Percentiles rank a stretch among this genome's conserved stretches.
Evolutionary conservation across 495 filamentous ascomycete genomes (phyloP).

Genomic region (Parathielavia appendiculata): DNA sequence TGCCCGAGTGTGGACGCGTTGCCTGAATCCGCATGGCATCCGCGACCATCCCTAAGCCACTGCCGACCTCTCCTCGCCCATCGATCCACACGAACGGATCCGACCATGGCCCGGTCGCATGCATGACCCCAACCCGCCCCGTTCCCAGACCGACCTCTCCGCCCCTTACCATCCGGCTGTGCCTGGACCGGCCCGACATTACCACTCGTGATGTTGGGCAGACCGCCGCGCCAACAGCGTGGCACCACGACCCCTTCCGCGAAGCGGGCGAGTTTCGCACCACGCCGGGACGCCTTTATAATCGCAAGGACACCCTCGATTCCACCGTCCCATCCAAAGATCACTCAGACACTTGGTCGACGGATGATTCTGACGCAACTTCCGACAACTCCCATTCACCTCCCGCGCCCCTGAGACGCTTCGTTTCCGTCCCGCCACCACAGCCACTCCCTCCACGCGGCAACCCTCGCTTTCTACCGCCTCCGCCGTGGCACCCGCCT

Average conservation of each 20-base stretch:
- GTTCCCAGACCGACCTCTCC: slow-evolving; percentile 4
- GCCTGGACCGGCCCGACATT: neutral
- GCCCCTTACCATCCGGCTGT: neutral
- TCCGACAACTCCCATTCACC: slow-evolving; percentile 4
- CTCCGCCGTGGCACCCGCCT: slow-evolving; percentile 3
- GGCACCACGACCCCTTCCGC: neutral
- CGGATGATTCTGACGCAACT: neutral
- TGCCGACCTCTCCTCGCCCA: neutral
- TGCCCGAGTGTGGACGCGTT: slow-evolving; percentile 9
- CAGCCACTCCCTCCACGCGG: slow-evolving; percentile 6
- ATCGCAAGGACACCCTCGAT: slow-evolving; percentile 1
- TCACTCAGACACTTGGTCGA: neutral
- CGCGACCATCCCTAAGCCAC: neutral
- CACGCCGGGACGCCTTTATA: neutral
- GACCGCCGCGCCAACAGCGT: neutral
- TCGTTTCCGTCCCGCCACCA: neutral
- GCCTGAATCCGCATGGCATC: slow-evolving; percentile 9
- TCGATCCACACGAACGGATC: neutral
- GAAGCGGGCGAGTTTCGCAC: neutral
- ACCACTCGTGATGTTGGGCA: slow-evolving; percentile 2
- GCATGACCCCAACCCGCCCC: slow-evolving; percentile 2
- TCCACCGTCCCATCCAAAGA: slow-evolving; percentile 6
- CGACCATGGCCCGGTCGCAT: neutral
- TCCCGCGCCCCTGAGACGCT: neutral
- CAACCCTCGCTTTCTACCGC: neutral